Conservation (phyloP, 345 rosid species). For the Microthlaspi erraticum region DNA sequence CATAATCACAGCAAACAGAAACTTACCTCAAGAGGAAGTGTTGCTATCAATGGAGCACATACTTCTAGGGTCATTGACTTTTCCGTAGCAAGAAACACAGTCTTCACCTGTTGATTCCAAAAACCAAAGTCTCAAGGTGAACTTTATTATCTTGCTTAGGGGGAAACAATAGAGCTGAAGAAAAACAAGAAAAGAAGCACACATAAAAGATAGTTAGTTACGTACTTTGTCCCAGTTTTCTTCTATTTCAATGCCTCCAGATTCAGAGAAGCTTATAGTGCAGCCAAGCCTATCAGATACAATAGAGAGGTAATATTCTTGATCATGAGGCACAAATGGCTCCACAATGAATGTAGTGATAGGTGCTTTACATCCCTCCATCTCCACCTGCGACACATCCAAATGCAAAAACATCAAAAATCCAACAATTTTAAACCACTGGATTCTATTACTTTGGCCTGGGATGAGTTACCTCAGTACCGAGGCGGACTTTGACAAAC, state of each 20-base stretch:
- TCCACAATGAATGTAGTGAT: slow-evolving; percentile 93
- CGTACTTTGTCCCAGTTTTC: slow-evolving; percentile 97
- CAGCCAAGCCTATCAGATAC: slow-evolving; percentile 94
- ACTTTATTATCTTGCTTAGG: background rate
- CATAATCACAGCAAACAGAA: slow-evolving; percentile 4
- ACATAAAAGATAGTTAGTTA: background rate
- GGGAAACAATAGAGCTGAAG: slow-evolving; percentile 6
- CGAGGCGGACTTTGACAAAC: slow-evolving; percentile 88
- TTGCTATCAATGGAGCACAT: slow-evolving; percentile 95
- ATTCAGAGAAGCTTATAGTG: slow-evolving; percentile 89
- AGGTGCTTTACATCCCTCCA: slow-evolving; percentile 92
- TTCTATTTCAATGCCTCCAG: slow-evolving; percentile 98
- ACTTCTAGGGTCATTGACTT: slow-evolving; percentile 69
- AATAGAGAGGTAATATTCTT: slow-evolving; percentile 84
- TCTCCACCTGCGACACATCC: slow-evolving; percentile 67
- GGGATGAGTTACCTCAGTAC: slow-evolving; percentile 64
- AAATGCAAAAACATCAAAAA: slow-evolving; percentile 4
- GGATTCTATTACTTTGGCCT: background rate
- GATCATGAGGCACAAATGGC: slow-evolving; percentile 89
- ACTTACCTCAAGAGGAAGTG: slow-evolving; percentile 91
- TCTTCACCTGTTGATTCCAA: slow-evolving; percentile 69
- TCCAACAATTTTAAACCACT: background rate
- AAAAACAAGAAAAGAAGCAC: slow-evolving; percentile 6
- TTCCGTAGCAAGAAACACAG: slow-evolving; percentile 74
- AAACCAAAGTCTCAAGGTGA: slow-evolving; percentile 13